phyloP scores from a whole-genome alignment of 768 basidiomycete species.

The Boletus edulis region DNA sequence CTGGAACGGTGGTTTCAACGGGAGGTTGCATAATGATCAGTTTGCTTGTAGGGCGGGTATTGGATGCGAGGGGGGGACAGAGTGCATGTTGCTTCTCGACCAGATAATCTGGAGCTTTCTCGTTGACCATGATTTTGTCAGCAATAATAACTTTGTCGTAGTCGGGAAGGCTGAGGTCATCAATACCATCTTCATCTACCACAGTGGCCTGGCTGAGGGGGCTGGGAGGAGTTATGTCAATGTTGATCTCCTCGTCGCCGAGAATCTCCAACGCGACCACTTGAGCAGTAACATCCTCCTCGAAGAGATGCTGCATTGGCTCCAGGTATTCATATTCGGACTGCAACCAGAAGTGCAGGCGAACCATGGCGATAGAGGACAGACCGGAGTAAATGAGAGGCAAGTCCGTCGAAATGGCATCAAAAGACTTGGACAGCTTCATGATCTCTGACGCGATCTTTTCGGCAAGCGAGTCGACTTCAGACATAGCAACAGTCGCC shows the following conservation, averaged over 20 bases:
- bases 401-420: conserved; percentile 27
- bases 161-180: not conserved
- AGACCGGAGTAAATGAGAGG: conserved; percentile 34
- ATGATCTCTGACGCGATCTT: conserved; percentile 33
- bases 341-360: conserved; percentile 34
- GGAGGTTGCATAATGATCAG: conserved; percentile 27
- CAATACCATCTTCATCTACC: conserved; percentile 18
- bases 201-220: conserved; percentile 18
- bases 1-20: conserved; percentile 9
- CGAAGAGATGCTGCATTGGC: conserved; percentile 28
- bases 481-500: conserved; percentile 12
- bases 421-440: conserved; percentile 24
- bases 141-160: conserved; percentile 2
- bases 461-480: conserved; percentile 28
- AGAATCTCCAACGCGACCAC: conserved; percentile 29
- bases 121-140: not conserved
- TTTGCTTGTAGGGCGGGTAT: conserved; percentile 11
- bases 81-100: not conserved
- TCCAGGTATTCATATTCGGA: conserved; percentile 32
- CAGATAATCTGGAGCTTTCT: not conserved
- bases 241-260: conserved; percentile 18
- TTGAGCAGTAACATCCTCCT: conserved; percentile 29
- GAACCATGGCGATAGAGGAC: conserved; percentile 28
- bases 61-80: not conserved
- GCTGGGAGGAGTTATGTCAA: conserved; percentile 4